Evolutionary conservation across 2,329 filamentous ascomycete species (phyloP).

Genomic region (Phyllachora maydis): DNA sequence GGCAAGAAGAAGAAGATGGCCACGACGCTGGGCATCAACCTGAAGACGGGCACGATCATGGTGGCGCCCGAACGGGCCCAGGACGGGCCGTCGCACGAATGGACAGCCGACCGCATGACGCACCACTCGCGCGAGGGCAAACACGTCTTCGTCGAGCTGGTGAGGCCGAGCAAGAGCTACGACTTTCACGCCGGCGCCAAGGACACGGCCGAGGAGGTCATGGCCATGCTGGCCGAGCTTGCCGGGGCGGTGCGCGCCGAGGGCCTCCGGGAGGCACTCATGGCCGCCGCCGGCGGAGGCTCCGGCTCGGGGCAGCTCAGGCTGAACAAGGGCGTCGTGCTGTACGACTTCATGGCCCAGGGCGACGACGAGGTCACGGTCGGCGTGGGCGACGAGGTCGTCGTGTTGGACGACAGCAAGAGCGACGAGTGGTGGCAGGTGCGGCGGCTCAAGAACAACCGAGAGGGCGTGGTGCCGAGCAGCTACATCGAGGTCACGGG

Average conservation of each 20-base stretch:
- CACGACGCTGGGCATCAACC: conserved; percentile 86
- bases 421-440: conserved; percentile 99
- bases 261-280: conserved; percentile 65
- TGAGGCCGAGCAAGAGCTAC: conserved; percentile 79
- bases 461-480: conserved; percentile 88
- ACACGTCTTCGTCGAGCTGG: conserved; percentile 87
- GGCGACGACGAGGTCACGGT: conserved; percentile 94
- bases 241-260: conserved; percentile 72
- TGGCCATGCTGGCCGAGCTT: conserved; percentile 69
- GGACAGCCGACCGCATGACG: conserved; percentile 87
- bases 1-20: conserved; percentile 97
- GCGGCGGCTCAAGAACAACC: conserved; percentile 70
- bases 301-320: conserved; percentile 41
- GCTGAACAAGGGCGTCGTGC: conserved; percentile 71
- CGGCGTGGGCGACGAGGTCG: conserved; percentile 70
- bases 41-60: conserved; percentile 71
- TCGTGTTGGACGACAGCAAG: conserved; percentile 73
- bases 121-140: conserved; percentile 97
- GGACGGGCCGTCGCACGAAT: conserved; percentile 75
- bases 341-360: conserved; percentile 95
- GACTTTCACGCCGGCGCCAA: conserved; percentile 96
- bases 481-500: conserved; percentile 87
- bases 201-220: conserved; percentile 89
- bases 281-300: too few species aligned
- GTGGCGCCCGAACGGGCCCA: conserved; percentile 70